A percentile compares a stretch with the other conserved stretches of the same genome.
Conservation (phyloP, 495 filamentous ascomycete genomes). For the Lepidopterella palustris region DNA sequence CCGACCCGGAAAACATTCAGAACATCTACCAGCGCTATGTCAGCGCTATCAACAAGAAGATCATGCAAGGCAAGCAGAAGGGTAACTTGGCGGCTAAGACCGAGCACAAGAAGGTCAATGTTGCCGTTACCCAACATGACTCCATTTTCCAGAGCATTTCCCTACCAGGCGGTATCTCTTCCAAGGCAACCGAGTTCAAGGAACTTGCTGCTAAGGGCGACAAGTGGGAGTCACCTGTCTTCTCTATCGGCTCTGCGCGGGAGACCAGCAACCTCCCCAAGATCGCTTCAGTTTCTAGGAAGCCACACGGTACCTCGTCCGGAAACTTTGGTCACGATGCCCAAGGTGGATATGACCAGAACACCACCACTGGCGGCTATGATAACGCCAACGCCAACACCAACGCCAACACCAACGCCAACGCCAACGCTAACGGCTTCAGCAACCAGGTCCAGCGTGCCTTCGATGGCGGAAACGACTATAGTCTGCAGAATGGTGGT, state of each 20-base stretch:
- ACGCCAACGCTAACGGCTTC: slow-evolving; percentile 40
- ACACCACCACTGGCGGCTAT: slow-evolving; percentile 16
- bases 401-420: slow-evolving; percentile 24
- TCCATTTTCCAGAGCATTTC: slow-evolving; percentile 84
- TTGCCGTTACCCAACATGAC: slow-evolving; percentile 82
- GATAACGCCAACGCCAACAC: slow-evolving; percentile 16
- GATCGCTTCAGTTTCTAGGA: slow-evolving; percentile 59
- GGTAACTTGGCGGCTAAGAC: slow-evolving; percentile 46
- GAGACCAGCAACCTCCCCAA: slow-evolving; percentile 65
- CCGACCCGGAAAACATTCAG: slow-evolving; percentile 65
- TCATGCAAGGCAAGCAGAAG: slow-evolving; percentile 67
- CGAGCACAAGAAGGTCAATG: slow-evolving; percentile 74
- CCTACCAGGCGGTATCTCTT: slow-evolving; percentile 83
- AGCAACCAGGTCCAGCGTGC: slow-evolving; percentile 49
- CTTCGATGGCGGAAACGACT: slow-evolving; percentile 13
- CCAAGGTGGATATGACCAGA: slow-evolving; percentile 12
- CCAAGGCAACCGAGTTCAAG: slow-evolving; percentile 92
- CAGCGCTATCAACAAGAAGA: slow-evolving; percentile 63
- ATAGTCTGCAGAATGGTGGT: background rate
- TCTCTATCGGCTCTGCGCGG: slow-evolving; percentile 74
- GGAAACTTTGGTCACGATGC: slow-evolving; percentile 15
- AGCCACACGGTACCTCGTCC: slow-evolving; percentile 41
- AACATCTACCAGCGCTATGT: slow-evolving; percentile 86
- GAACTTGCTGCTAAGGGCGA: slow-evolving; percentile 82
- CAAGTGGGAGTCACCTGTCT: slow-evolving; percentile 91